phyloP scores from a whole-genome alignment of 306 rosid genomes.

The Hippophae rhamnoides region DNA sequence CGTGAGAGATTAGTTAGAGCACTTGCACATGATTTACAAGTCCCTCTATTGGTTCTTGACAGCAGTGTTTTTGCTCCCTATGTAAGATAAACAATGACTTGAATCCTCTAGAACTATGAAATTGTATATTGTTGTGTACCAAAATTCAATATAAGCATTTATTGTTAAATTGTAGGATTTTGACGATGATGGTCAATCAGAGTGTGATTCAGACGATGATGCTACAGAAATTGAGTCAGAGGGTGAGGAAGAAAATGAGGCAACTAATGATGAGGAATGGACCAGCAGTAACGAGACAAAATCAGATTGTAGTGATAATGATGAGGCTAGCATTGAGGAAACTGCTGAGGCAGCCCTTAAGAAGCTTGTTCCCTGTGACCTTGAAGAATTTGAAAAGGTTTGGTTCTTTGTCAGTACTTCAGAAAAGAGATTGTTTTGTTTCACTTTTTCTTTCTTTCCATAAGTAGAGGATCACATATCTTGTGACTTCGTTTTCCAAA shows the following conservation, averaged over 20 bases:
- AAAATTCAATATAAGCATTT: conserved; percentile 7
- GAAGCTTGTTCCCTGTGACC: conserved; percentile 58
- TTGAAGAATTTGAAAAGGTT: conserved; percentile 64
- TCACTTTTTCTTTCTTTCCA: not conserved
- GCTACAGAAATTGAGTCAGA: conserved; percentile 62
- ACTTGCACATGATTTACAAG: conserved; percentile 76
- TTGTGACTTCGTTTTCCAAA: too few species aligned
- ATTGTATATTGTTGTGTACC: not conserved
- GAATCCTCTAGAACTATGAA: not conserved
- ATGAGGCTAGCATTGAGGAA: conserved; percentile 56
- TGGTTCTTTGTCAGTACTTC: not conserved
- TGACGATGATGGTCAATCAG: conserved; percentile 67
- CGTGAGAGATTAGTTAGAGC: conserved; percentile 92
- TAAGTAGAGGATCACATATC: too few species aligned
- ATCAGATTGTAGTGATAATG: conserved; percentile 70
- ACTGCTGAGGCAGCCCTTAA: conserved; percentile 73
- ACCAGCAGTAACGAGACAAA: conserved; percentile 63
- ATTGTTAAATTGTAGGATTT: conserved; percentile 48
- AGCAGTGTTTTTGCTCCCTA: conserved; percentile 82
- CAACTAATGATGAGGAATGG: conserved; percentile 72
- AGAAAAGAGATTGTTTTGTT: not conserved
- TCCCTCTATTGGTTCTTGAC: conserved; percentile 81
- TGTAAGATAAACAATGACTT: conserved; percentile 37
- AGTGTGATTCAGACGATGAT: conserved; percentile 74
- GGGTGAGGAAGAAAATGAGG: conserved; percentile 64